Base-by-base conservation (phyloP, 192 early-diverging fungal species). In the Coemansia sp. region DNA sequence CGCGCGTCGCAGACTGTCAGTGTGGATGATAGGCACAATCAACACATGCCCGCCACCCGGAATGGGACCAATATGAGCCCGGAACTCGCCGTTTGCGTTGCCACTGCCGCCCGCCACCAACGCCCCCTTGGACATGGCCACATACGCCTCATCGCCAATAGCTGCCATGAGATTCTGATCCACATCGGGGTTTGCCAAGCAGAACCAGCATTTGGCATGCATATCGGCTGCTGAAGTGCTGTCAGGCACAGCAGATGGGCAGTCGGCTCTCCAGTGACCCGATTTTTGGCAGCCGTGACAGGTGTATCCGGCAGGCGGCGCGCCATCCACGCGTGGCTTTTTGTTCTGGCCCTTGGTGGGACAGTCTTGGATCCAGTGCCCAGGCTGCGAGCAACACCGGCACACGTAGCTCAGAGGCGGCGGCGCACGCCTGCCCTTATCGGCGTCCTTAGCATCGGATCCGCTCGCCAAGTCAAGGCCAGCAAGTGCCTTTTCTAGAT, bases 161-260 rank as follows among this genome's bases (percentile, higher is more conserved):
- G 90, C 88, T 2, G 91, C 87, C 72, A 98, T 94, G 64, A 98
- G 83, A 57, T 97, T 94, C 78, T 94, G 94, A 70, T 91, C 93
- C 25, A 96, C 80, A 41, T 91, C 89, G 1, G 96, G 95, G 68
- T 94, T 96, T 0, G 94, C 87, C 51, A 98, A 82, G 74, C 97
- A 98, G 77, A 98, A 98, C 97, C 97, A 98, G 80, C 97, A 98
- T 4, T 89, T 84, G 32, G 69, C 32, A 19, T 58, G 67, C 44
- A 32, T 32, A 14, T 59, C 29, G 44, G 59, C 45, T 15, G 50
- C 53, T 1, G 51, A 55, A 27, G 77, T 31, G 34, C 37, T 41
- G 31, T 64, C 66, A 39, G 14, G 42, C 0, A 62, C 64, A 5
- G 14, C 69, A 21, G 76, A 51, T 10, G 87, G 85, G 57, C 87